These are phyloP conservation scores for Stipa capillata DNA, from an alignment of 176 grass and related monocot species.

Conservation along the genomic window DNA sequence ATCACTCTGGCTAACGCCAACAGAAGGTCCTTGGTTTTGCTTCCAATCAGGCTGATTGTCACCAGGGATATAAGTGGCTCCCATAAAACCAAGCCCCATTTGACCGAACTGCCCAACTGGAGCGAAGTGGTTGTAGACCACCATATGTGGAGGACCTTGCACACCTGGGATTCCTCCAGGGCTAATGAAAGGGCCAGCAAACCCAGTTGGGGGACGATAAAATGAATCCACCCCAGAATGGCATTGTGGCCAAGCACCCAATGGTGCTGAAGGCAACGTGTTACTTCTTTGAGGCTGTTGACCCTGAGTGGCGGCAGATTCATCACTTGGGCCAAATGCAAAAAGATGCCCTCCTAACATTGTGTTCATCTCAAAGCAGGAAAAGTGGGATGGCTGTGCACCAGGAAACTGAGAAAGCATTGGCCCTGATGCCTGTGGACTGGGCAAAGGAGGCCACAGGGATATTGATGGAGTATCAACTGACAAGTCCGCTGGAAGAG, in stretches of 20 bases:
- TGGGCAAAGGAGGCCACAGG: constrained; percentile 72
- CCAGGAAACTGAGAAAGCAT: constrained; percentile 80
- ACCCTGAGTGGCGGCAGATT: constrained; percentile 53
- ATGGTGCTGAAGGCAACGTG: constrained; percentile 41
- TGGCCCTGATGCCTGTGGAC: constrained; percentile 63
- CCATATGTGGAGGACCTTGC: constrained; percentile 91
- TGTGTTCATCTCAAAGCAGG: constrained; percentile 86
- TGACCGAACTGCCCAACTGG: constrained; percentile 90
- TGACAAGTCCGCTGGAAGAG: constrained; percentile 93
- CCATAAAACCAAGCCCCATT: constrained; percentile 94
- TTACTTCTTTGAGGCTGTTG: constrained; percentile 75
- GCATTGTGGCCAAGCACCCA: constrained; percentile 73
- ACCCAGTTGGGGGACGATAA: constrained; percentile 75
- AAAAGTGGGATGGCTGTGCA: constrained; percentile 70
- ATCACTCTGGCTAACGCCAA: constrained; percentile 53
- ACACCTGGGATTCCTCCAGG: constrained; percentile 82
- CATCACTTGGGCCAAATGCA: constrained; percentile 74
- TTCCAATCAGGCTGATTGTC: constrained; percentile 97
- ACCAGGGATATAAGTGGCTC: constrained; percentile 71
- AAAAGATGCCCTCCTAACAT: constrained; percentile 69
- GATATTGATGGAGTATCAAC: constrained; percentile 79
- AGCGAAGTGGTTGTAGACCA: constrained; percentile 93
- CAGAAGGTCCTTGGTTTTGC: constrained; percentile 51
- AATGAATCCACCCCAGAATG: constrained; percentile 75
- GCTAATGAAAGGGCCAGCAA: constrained; percentile 71